Evolutionary conservation across 2,329 filamentous ascomycete genomes (phyloP).

Genomic region (Stemphylium beticola): DNA sequence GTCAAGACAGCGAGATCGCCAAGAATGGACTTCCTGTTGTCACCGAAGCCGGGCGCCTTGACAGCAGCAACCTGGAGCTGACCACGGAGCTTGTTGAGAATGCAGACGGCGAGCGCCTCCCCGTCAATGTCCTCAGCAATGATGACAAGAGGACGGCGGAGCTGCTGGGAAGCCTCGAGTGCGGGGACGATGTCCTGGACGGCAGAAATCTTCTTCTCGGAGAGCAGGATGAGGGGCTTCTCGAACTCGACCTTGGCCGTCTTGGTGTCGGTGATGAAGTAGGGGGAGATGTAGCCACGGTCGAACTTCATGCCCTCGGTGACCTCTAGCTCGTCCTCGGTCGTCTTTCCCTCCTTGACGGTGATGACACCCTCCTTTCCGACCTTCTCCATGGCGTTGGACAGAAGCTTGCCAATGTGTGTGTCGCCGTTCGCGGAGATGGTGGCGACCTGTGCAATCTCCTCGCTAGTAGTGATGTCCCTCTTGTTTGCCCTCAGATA

Average conservation of each 20-base stretch:
- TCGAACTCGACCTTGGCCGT: constrained; percentile 99
- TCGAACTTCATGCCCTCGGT: constrained; percentile 99
- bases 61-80: constrained; percentile 98
- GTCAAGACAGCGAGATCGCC: constrained; percentile 95
- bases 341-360: constrained; percentile 99
- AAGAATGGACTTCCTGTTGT: constrained; percentile 99
- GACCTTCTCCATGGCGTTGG: constrained; percentile 99
- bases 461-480: constrained; percentile 95
- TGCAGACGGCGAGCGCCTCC: constrained; percentile 97
- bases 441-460: constrained; percentile 97
- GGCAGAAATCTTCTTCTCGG: constrained; percentile 99
- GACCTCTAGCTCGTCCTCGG: constrained; percentile 95
- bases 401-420: constrained; percentile 94
- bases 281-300: constrained; percentile 96
- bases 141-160: constrained; percentile 94
- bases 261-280: constrained; percentile 99
- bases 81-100: constrained; percentile 99
- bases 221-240: constrained; percentile 97
- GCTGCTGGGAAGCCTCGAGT: constrained; percentile 94
- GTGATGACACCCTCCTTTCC: constrained; percentile 99
- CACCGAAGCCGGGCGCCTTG: constrained; percentile 98
- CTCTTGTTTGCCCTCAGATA: constrained; percentile 96
- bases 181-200: constrained; percentile 99
- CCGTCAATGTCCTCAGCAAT: constrained; percentile 99
- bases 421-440: constrained; percentile 97